A percentile compares a stretch with the other conserved stretches of the same genome.
Conservation (phyloP, 305 asterid genomes). For the Rubia tinctorum region DNA sequence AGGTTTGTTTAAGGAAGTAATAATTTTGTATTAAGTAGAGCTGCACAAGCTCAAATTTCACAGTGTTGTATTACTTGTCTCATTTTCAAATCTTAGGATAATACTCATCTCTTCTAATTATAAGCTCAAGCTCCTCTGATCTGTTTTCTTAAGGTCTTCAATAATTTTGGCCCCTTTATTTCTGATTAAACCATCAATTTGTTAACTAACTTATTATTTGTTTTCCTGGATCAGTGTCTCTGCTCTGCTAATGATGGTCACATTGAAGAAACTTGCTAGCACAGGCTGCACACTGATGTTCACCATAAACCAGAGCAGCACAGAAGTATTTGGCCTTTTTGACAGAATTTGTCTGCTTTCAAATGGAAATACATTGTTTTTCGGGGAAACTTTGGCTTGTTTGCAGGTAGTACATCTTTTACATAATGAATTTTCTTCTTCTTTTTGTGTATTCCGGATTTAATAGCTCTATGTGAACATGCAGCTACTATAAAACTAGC, state of each 20-base stretch:
- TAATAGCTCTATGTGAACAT: background rate
- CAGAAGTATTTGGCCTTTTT: slow-evolving; percentile 99
- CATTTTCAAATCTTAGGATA: background rate
- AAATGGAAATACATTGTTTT: slow-evolving; percentile 95
- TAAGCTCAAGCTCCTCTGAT: background rate
- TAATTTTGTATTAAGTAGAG: background rate
- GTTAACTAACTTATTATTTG: background rate
- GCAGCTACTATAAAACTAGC: background rate
- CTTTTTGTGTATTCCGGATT: background rate
- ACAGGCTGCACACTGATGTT: slow-evolving; percentile 94
- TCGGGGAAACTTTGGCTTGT: slow-evolving; percentile 98
- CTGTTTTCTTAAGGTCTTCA: background rate
- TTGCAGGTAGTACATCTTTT: slow-evolving; percentile 70
- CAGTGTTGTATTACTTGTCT: background rate
- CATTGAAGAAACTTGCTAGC: slow-evolving; percentile 95
- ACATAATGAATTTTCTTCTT: background rate
- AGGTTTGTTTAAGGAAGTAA: slow-evolving; percentile 40
- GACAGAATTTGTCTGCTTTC: slow-evolving; percentile 97
- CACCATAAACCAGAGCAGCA: slow-evolving; percentile 97
- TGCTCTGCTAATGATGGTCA: slow-evolving; percentile 98
- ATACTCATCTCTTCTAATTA: background rate
- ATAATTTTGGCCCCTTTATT: background rate
- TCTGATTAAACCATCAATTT: background rate
- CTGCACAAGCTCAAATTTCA: background rate
- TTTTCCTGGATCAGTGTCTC: slow-evolving; percentile 59